Base-by-base conservation (phyloP, 345 rosid species). In the Eucalyptus brandiana region DNA sequence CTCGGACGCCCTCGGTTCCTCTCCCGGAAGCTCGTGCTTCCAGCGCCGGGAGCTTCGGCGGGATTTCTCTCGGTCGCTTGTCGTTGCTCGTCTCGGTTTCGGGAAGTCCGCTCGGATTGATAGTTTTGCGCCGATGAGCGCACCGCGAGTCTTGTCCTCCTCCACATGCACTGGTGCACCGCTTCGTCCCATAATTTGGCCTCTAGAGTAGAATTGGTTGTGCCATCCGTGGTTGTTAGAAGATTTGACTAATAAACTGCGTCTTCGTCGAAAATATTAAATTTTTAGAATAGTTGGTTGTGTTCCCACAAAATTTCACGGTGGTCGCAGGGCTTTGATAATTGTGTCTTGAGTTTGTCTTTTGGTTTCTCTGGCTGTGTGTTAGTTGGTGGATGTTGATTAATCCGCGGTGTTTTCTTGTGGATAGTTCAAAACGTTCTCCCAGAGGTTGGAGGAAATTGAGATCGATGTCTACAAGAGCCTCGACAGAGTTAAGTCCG, bases 401-500 rank as follows among this genome's bases (percentile, higher is more conserved):
- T 76, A 76, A 76, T 76, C 19, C 17, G 32, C 14, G 28, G 17
- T n/a, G 45, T 58, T 50, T 14, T 62, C 37, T 87, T 45, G 58
- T 72, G 62, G 88, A 88, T 96, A 97, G 99, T 97, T 95, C 95
- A 95, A 97, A 94, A 88, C 89, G n/a, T 89, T 95, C 86, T 89
- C 96, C 30, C 94, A 94, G 93, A 93, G 95, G 91, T 90, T 97
- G 86, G 95, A 92, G 86, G 99, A 94, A n/a, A 95, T 97, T 88
- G 97, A 97, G 60, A 93, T 96, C 92, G 92, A 94, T 93, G 96
- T 95, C 85, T 95, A 91, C 89, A 90, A 94, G 90, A 95, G 95
- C 94, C 94, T 97, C 72, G 93, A 95, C 60, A 93, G 92, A 91
- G 88, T 93, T 47, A 97, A 97, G 93, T 51, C 92, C 9, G 95